Conservation (phyloP, 2,329 filamentous ascomycete species). For the Anthostomella pinea region DNA sequence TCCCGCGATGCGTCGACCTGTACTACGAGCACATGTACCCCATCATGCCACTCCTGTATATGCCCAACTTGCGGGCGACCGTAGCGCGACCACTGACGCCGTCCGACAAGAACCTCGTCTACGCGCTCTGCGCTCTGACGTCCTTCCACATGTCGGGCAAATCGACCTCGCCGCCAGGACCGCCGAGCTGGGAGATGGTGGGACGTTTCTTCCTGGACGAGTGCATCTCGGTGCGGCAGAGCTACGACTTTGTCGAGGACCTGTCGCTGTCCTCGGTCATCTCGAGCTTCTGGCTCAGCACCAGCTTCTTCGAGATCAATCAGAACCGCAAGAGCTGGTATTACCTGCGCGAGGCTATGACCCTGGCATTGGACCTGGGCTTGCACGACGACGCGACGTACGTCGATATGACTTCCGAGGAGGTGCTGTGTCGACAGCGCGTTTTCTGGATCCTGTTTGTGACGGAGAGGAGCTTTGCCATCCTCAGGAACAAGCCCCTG, state of each 20-base stretch:
- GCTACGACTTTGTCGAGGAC: slow-evolving; percentile 56
- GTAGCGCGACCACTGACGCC: slow-evolving; percentile 38
- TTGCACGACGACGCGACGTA: slow-evolving; percentile 59
- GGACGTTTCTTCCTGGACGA: slow-evolving; percentile 58
- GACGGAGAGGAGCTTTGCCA: slow-evolving; percentile 60
- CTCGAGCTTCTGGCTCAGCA: slow-evolving; percentile 60
- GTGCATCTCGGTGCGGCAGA: slow-evolving; percentile 52
- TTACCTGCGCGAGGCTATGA: slow-evolving; percentile 59
- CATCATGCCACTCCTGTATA: slow-evolving; percentile 61
- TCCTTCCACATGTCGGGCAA: slow-evolving; percentile 49
- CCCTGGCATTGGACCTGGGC: slow-evolving; percentile 55
- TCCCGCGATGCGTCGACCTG: slow-evolving; percentile 56
- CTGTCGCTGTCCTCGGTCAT: slow-evolving; percentile 54
- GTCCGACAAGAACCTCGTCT: slow-evolving; percentile 44
- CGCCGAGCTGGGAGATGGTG: slow-evolving; percentile 45
- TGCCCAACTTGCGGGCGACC: slow-evolving; percentile 51
- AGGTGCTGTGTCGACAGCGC: slow-evolving; percentile 51
- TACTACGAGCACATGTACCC: slow-evolving; percentile 62
- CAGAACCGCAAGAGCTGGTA: slow-evolving; percentile 61
- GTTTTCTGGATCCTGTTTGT: slow-evolving; percentile 64
- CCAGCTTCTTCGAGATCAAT: slow-evolving; percentile 60
- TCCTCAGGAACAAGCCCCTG: slow-evolving; percentile 61
- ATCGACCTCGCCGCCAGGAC: slow-evolving; percentile 36
- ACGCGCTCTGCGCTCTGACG: slow-evolving; percentile 57
- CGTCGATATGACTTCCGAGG: slow-evolving; percentile 43